Evolutionary conservation across 495 filamentous ascomycete species (phyloP), one percentile per base, ranked within the genome.

Genomic region (Clavariopsis aquatica): DNA sequence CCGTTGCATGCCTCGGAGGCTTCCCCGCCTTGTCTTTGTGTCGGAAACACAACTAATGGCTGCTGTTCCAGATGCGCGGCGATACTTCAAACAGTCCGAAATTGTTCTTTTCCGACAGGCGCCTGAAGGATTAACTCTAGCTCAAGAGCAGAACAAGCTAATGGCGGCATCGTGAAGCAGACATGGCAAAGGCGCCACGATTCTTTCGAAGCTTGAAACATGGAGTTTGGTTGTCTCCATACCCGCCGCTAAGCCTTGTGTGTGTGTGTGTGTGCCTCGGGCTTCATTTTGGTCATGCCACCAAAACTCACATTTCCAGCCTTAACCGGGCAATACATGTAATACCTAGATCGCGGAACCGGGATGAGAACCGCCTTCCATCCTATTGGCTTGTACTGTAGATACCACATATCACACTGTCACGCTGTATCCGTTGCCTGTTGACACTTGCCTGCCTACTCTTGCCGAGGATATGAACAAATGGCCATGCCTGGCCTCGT

Each of bases 81-180:
- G 94, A 64, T 99, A 99, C 79, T 99, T 99, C 81, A 99, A 99
- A 74, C 94, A 99, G 77, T 96, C 92, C 55, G 94, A 99, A 78
- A 99, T 99, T 73, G 91, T 96, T 59, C 89, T 99, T 49, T 97
- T 89, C 80, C 89, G 95, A 57, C 94, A 97, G 82, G 87, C 92
- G 23, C 94, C 94, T 29, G 93, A 90, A 64, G 69, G 69, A 9
- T 27, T 72, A 34, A 66, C 68, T 7, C 46, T 68, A 24, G 67
- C 70, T 7, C 54, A 67, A 65, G 69, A 71, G 41, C 69, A 71
- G 43, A 71, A 71, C 57, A 71, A 71, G 61, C 22, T 68, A 47
- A 68, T 71, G 19, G 65, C 64, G 28, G 69, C 49, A 12, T 68
- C 69, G 54, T 70, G 64, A 67, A 56, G 45, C 23, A 22, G 19